Evolutionary conservation across 805 yeast species (phyloP), one percentile per base, ranked within the genome.

Genomic region (Candida incommunis): DNA sequence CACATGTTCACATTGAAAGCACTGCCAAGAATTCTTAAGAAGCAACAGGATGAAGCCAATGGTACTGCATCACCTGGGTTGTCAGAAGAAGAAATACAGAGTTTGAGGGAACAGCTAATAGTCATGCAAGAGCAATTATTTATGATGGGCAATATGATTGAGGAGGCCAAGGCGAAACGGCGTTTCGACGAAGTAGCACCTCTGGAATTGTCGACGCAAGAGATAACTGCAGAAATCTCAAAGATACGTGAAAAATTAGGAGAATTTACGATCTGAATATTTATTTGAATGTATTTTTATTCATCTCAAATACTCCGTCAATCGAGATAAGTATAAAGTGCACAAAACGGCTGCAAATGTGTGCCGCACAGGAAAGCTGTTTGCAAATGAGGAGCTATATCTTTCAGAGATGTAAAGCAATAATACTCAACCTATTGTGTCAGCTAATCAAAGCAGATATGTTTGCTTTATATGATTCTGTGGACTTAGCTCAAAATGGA

Each of bases 41-140:
- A 55, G 34, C 54, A 53, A 22, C 43, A 43, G 2, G 41, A 45
- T 11, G 27, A 13, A 13, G 13, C 13, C 13, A 25, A 13, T 13
- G 27, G 27, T 9, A 43, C 45, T 1, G 47, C 43, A 15, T 24
- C 41, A 41, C 46, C 51, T 3, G 42, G 50, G 2, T 24, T 44
- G 48, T 49, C 47, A 60, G 63, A 54, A 54, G 57, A 40, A 45
- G 51, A 45, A 27, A 51, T 49, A 1, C 27, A 34, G 18, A 20
- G 40, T 29, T 47, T 51, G 20, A 56, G 54, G 44, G 50, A 86
- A 51, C 80, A 81, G 51, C 63, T 88, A 47, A 82, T 88, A 81
- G 96, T 90, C 9, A 63, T 86, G 56, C 80, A 80, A 48, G 97
- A 88, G 57, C 97, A 88, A 55, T 69, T 71, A 52, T 88, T 74